A percentile compares a stretch with the other conserved stretches of the same genome.
Evolutionary conservation across 2,329 filamentous ascomycete species (phyloP).

Genomic region (Colletotrichum australisinense): DNA sequence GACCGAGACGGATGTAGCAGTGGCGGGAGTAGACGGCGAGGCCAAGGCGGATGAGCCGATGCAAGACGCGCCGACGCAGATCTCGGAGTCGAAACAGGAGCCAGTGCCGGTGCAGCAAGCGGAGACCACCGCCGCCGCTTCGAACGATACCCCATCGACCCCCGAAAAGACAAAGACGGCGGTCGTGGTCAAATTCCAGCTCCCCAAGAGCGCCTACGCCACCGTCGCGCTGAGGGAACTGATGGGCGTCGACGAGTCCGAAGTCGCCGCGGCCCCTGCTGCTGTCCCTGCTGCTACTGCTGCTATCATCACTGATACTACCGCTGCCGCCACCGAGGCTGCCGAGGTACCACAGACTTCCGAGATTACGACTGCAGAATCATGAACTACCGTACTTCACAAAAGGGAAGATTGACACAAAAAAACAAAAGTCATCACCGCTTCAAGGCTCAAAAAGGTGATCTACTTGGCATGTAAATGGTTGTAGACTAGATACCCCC

Average conservation of each 20-base stretch:
- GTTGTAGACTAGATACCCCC: slow-evolving; percentile 33
- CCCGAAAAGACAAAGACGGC: slow-evolving; percentile 65
- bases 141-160: slow-evolving; percentile 7
- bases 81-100: not conserved
- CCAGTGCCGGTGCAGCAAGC: slow-evolving; percentile 10
- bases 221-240: slow-evolving; percentile 86
- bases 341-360: not conserved
- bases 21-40: not conserved
- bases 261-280: slow-evolving; percentile 8
- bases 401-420: not conserved
- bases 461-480: slow-evolving; percentile 28
- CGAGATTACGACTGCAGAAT: not conserved
- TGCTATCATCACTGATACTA: not conserved
- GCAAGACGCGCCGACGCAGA: not conserved
- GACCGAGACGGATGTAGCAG: not conserved
- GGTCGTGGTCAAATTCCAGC: slow-evolving; percentile 78
- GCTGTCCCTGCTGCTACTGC: not conserved
- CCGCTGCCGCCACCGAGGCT: not conserved
- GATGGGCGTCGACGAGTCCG: slow-evolving; percentile 60
- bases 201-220: slow-evolving; percentile 84
- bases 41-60: slow-evolving; percentile 13
- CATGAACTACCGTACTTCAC: not conserved
- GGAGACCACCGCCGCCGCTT: slow-evolving; percentile 37
- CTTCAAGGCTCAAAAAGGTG: not conserved
- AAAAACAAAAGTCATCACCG: not conserved